These are phyloP conservation scores for Auxenochlorella pyrenoidosa DNA, from an alignment of 139 green algal genomes.

Conservation along the genomic window DNA sequence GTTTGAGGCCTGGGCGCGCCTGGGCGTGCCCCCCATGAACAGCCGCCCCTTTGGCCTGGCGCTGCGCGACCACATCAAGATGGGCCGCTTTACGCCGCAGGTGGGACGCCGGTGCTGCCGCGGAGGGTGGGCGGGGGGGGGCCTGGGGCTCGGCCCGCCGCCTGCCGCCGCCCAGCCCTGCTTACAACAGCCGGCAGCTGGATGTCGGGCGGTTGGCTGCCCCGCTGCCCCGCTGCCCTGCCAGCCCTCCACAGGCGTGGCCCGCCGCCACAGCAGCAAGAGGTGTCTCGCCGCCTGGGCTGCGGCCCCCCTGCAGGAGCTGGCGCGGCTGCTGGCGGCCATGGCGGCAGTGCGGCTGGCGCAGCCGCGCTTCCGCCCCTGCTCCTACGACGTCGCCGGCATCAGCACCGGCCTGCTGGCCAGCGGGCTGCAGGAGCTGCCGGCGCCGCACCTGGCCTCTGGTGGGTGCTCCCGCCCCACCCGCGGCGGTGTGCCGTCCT, in stretches of 20 bases:
- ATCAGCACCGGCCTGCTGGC: background rate
- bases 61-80: slow-evolving; percentile 16
- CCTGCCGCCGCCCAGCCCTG: too few species aligned
- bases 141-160: too few species aligned
- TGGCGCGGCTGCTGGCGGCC: slow-evolving; percentile 12
- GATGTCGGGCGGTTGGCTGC: too few species aligned
- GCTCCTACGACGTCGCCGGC: slow-evolving; percentile 21
- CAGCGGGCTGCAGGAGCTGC: background rate
- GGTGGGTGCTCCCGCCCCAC: background rate
- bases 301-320: slow-evolving; percentile 29
- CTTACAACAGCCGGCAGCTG: too few species aligned
- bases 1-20: slow-evolving; percentile 14
- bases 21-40: slow-evolving; percentile 20
- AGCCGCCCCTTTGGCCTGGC: slow-evolving; percentile 22
- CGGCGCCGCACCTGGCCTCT: slow-evolving; percentile 19
- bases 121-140: background rate
- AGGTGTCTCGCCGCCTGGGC: too few species aligned
- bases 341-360: background rate
- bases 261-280: too few species aligned
- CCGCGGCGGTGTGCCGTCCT: too few species aligned
- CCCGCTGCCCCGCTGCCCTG: too few species aligned
- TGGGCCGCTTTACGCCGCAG: slow-evolving; percentile 2
- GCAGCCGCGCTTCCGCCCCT: slow-evolving; percentile 21
- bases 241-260: too few species aligned
- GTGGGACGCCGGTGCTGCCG: background rate